Conservation (phyloP, 345 rosid species). For the Lumnitzera racemosa region DNA sequence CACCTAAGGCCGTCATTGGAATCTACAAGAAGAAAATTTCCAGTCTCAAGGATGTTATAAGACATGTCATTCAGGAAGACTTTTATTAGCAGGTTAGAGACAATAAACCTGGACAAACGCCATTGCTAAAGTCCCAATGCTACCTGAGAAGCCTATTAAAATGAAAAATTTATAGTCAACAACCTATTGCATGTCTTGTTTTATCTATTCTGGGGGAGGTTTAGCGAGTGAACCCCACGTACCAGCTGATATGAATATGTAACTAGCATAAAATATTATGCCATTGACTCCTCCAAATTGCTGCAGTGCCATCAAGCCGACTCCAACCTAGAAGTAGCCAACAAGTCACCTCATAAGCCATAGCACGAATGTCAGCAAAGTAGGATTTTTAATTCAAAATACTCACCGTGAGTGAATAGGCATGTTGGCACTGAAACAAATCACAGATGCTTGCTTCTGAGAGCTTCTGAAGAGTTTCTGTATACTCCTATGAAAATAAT, state of each 20-base stretch:
- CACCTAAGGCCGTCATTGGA: slow-evolving; percentile 64
- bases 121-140: slow-evolving; percentile 60
- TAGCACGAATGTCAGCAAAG: not conserved
- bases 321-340: slow-evolving; percentile 27
- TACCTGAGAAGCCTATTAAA: slow-evolving; percentile 61
- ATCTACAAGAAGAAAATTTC: slow-evolving; percentile 26
- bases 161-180: not conserved
- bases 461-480: slow-evolving; percentile 20
- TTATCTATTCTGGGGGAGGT: not conserved
- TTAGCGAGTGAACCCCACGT: not conserved
- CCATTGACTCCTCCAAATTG: slow-evolving; percentile 70
- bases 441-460: slow-evolving; percentile 26
- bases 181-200: not conserved
- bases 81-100: not conserved
- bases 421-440: slow-evolving; percentile 34
- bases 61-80: too few species aligned
- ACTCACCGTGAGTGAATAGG: slow-evolving; percentile 29
- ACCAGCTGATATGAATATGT: slow-evolving; percentile 37
- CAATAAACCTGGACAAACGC: slow-evolving; percentile 65
- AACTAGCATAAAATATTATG: slow-evolving; percentile 28
- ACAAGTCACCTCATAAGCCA: not conserved
- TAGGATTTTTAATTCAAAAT: not conserved
- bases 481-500: slow-evolving; percentile 24
- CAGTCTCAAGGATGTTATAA: not conserved
- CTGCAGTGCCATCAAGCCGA: slow-evolving; percentile 75